Evolutionary conservation across 2,329 filamentous ascomycete genomes (phyloP).

Genomic region (Drechmeria coniospora): DNA sequence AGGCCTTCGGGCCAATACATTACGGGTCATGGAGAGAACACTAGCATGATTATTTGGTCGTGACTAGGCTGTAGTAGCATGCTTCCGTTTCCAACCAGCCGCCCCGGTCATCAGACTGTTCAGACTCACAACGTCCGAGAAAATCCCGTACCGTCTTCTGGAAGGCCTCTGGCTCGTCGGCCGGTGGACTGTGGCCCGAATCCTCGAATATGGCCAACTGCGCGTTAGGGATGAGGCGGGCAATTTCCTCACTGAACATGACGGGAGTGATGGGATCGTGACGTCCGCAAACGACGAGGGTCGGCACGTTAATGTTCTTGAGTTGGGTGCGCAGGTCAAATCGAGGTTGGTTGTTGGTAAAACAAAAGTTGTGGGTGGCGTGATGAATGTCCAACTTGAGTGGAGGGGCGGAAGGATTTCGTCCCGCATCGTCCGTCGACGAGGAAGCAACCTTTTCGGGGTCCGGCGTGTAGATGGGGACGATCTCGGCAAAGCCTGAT

Average conservation of each 20-base stretch:
- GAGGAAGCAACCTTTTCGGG: too few relatives aligned
- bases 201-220: slow-evolving; percentile 10
- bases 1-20: too few relatives aligned
- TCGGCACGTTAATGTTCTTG: slow-evolving; percentile 7
- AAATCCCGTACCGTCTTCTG: slow-evolving; percentile 2
- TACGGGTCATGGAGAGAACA: too few relatives aligned
- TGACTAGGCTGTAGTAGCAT: too few relatives aligned
- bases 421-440: neutral
- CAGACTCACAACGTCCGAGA: too few relatives aligned
- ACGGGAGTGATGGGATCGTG: slow-evolving; percentile 9
- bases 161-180: slow-evolving; percentile 9
- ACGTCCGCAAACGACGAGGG: slow-evolving; percentile 8
- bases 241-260: slow-evolving; percentile 9
- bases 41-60: too few relatives aligned
- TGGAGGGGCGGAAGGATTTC: neutral
- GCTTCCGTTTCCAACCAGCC: too few relatives aligned
- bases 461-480: slow-evolving; percentile 8
- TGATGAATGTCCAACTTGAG: slow-evolving; percentile 5
- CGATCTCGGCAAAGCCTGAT: slow-evolving; percentile 6
- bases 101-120: too few relatives aligned
- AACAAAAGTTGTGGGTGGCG: slow-evolving; percentile 10
- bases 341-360: slow-evolving; percentile 7
- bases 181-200: slow-evolving; percentile 8
- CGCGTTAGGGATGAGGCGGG: slow-evolving; percentile 4
- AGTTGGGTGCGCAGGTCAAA: slow-evolving; percentile 9